phyloP scores from a whole-genome alignment of 169 alveolate species.

The Cystoisospora suis region DNA sequence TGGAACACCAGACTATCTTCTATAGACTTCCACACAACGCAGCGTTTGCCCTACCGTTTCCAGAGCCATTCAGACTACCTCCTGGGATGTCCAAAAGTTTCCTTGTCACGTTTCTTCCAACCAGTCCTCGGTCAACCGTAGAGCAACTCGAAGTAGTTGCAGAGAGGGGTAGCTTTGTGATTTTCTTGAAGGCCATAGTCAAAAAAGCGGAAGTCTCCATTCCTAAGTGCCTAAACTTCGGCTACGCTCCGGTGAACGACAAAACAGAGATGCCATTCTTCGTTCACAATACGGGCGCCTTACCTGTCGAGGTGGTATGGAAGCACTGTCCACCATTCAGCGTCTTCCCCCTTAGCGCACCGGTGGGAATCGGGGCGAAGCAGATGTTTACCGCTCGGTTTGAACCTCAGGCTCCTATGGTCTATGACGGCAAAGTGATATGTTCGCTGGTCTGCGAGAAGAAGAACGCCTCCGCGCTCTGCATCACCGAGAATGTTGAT shows the following conservation, averaged over 20 bases:
- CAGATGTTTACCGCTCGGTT: not conserved
- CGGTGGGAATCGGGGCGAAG: not conserved
- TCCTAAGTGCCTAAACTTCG: not conserved
- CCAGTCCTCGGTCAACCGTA: not conserved
- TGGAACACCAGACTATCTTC: not conserved
- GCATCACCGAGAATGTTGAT: not conserved
- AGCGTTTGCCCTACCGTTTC: not conserved
- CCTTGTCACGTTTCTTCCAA: not conserved
- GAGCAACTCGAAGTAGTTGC: not conserved
- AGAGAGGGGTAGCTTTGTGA: not conserved
- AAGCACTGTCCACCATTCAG: not conserved
- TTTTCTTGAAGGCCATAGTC: constrained; percentile 19
- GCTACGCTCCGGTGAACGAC: constrained; percentile 12
- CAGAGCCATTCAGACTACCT: constrained; percentile 15
- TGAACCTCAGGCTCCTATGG: not conserved
- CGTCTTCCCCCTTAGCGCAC: not conserved
- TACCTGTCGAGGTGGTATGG: not conserved
- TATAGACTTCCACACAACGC: not conserved
- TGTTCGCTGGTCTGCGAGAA: not conserved
- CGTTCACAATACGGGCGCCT: constrained; percentile 36
- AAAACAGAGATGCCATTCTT: not conserved
- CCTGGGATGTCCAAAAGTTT: constrained; percentile 16
- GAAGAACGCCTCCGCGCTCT: not conserved
- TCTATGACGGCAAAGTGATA: not conserved
- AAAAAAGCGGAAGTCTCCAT: not conserved